Base-by-base conservation (phyloP, 352 stramenopile species). In the Phytophthora cryptogea region DNA sequence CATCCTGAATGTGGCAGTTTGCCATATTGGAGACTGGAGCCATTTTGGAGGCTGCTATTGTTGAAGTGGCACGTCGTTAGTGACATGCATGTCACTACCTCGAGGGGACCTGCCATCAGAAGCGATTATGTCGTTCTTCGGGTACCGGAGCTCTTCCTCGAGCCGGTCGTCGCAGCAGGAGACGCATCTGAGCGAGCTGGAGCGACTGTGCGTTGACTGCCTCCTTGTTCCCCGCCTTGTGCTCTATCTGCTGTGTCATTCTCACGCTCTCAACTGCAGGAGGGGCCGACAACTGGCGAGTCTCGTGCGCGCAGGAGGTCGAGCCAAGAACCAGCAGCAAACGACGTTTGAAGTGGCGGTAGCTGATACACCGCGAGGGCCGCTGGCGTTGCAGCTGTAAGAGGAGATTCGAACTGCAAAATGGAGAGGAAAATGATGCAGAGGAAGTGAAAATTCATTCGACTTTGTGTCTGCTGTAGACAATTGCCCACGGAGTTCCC, bases 271-370 rank as follows among this genome's bases (percentile, higher is more conserved):
- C 13, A 41, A 47, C 11, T 63, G 30, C 53, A 94, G 86, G 35
- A 74, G 83, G 58, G 86, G 83, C 1, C 76, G 83, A 11, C 86
- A 94, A 44, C 62, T 94, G 13, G 80, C 86, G 54, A 94, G 86
- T 54, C 76, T 94, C 40, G 86, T 94, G 46, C 86, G 86, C 39
- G 83, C 86, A 3, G 86, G 86, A 36, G 83, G 78, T n/a, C 74
- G 81, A 50, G 86, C 86, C 31, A 92, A 89, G 70, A 92, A 94
- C 68, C 83, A 90, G 51, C 77, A 91, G 68, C 85, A 94, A 73
- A 92, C 85, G 48, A 89, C 62, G 49, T 94, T 94, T 51, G 86
- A 94, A 46, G 83, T 92, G 43, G 60, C 72, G 11, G 69, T 94
- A 14, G 67, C 66, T 0, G 78, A 93, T 36, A 91, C 84, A 11